These are phyloP conservation scores for Nakaseomyces uthaithaninus DNA, from an alignment of 1,139 yeast genomes.

Conservation along the genomic window DNA sequence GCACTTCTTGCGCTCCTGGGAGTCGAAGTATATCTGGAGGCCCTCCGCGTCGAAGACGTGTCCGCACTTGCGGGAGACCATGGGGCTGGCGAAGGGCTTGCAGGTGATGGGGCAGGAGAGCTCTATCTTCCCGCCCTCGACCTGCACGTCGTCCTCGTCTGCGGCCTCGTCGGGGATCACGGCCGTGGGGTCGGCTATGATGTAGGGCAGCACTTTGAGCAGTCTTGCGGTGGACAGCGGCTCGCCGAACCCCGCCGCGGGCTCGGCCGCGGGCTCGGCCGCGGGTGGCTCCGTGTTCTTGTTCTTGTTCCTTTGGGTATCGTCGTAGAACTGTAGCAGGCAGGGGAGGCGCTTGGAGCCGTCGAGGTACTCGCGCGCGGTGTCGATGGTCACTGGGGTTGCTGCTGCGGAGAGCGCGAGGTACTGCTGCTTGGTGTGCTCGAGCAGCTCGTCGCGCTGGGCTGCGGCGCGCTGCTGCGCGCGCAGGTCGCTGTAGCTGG, in stretches of 20 bases:
- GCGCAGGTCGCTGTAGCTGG: constrained; percentile 8
- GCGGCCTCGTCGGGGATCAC: constrained; percentile 18
- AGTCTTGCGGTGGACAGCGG: constrained; percentile 10
- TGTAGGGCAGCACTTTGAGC: constrained; percentile 20
- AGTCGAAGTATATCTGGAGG: constrained; percentile 29
- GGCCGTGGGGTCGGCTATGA: constrained; percentile 26
- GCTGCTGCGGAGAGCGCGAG: constrained; percentile 8
- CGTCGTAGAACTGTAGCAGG: constrained; percentile 11
- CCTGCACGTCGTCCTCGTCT: constrained; percentile 51
- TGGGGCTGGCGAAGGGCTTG: constrained; percentile 44
- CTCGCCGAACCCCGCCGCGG: not conserved
- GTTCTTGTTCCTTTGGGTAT: constrained; percentile 6
- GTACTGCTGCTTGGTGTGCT: constrained; percentile 10
- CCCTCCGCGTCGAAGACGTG: constrained; percentile 53
- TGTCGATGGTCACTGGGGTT: constrained; percentile 3
- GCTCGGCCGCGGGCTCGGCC: not conserved
- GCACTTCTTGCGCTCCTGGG: constrained; percentile 18
- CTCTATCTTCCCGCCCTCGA: constrained; percentile 61
- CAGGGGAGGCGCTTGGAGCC: constrained; percentile 10
- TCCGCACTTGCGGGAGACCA: constrained; percentile 44
- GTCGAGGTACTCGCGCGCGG: not conserved
- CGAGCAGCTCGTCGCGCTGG: not conserved
- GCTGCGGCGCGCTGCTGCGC: constrained; percentile 5
- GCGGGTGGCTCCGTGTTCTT: constrained; percentile 6
- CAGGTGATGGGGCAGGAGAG: constrained; percentile 59